Conservation (phyloP, 345 rosid species). For the Eucalyptus sp. region DNA sequence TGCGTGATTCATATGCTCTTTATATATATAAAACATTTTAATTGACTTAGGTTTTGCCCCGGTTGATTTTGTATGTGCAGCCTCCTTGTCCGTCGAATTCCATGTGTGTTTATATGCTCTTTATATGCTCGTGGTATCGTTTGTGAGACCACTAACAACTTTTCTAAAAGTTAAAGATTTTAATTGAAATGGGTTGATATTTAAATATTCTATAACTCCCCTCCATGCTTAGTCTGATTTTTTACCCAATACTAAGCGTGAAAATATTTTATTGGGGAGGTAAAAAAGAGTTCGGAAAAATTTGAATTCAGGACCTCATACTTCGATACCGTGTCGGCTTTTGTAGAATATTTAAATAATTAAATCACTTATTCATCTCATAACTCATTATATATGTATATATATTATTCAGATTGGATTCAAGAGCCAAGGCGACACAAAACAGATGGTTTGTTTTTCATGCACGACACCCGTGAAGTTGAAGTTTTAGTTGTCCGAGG, state of each 20-base stretch:
- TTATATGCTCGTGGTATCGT: accelerated
- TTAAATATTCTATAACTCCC: background rate
- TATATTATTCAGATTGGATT: background rate
- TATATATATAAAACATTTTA: background rate
- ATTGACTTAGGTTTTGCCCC: accelerated
- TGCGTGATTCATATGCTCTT: background rate
- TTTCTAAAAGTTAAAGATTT: too few species aligned
- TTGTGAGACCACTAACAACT: accelerated
- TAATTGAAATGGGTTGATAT: too few species aligned
- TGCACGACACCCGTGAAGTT: background rate
- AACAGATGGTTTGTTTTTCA: background rate
- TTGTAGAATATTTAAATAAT: too few species aligned
- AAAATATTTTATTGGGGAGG: background rate
- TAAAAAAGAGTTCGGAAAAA: accelerated
- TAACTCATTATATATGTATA: accelerated
- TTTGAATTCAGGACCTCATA: too few species aligned
- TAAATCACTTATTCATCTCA: too few species aligned
- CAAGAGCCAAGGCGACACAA: background rate
- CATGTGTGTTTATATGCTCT: background rate
- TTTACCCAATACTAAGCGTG: too few species aligned
- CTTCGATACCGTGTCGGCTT: too few species aligned
- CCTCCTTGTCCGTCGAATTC: accelerated
- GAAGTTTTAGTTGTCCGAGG: background rate
- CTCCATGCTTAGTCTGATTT: accelerated
- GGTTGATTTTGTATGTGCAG: background rate